These are phyloP conservation scores for Anacardium occidentale DNA, from an alignment of 345 rosid species.

Conservation along the genomic window DNA sequence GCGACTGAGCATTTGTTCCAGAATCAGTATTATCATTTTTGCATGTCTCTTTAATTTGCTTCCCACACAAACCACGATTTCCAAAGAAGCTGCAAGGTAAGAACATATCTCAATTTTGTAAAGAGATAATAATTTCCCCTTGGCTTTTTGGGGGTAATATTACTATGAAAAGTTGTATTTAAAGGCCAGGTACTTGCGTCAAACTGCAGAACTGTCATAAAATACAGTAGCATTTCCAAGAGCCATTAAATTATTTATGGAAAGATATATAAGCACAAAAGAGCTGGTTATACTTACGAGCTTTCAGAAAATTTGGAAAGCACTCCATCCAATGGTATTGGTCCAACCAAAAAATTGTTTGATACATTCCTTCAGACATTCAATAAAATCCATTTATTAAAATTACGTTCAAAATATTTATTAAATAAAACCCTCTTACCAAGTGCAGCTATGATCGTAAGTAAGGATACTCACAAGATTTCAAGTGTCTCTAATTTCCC, in stretches of 20 bases:
- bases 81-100: constrained; percentile 65
- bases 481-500: constrained; percentile 62
- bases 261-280: constrained; percentile 16
- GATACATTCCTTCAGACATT: constrained; percentile 71
- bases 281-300: constrained; percentile 58
- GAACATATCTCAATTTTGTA: constrained; percentile 14
- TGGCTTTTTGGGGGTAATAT: not conserved
- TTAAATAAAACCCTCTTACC: not conserved
- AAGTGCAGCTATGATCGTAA: constrained; percentile 16
- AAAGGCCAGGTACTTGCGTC: not conserved
- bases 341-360: constrained; percentile 79
- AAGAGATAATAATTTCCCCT: constrained; percentile 3
- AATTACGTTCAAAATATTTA: constrained; percentile 1
- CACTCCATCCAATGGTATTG: constrained; percentile 76
- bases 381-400: constrained; percentile 28
- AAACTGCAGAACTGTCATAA: not conserved
- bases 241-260: not conserved
- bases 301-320: constrained; percentile 52
- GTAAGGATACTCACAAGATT: constrained; percentile 61
- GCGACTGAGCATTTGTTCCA: constrained; percentile 36
- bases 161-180: not conserved
- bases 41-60: constrained; percentile 64
- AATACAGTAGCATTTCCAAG: not conserved
- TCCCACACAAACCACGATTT: constrained; percentile 80
- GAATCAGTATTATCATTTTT: constrained; percentile 52